Conservation (phyloP, 768 basidiomycete genomes). For the Phanerochaete carnosa region DNA sequence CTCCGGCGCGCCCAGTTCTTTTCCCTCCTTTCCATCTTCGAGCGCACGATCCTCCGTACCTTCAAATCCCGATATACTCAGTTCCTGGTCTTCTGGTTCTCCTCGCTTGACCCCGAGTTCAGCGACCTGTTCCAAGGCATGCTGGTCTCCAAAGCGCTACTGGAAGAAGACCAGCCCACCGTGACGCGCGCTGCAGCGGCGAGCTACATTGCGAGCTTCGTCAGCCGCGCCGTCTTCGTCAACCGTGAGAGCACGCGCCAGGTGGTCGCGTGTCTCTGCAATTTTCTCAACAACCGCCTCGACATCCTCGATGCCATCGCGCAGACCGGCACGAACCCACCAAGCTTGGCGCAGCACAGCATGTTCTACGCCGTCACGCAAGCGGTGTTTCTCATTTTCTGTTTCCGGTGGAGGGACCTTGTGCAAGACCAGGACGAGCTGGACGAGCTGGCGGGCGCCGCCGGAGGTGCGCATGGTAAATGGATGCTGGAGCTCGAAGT, state of each 20-base stretch:
- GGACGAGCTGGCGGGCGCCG: constrained; percentile 28
- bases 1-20: constrained; percentile 69
- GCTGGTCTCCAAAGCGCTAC: constrained; percentile 87
- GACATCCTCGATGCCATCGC: constrained; percentile 61
- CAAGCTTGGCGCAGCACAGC: constrained; percentile 43
- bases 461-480: constrained; percentile 40
- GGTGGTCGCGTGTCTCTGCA: constrained; percentile 81
- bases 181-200: constrained; percentile 91
- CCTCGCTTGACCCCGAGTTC: constrained; percentile 86
- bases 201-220: constrained; percentile 89
- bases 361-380: constrained; percentile 93
- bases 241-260: constrained; percentile 68
- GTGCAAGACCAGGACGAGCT: constrained; percentile 58
- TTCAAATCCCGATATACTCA: constrained; percentile 98
- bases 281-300: constrained; percentile 75
- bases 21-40: constrained; percentile 88
- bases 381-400: constrained; percentile 94
- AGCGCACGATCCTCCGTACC: constrained; percentile 88
- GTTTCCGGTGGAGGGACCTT: constrained; percentile 94
- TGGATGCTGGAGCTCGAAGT: constrained; percentile 86
- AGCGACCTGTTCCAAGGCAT: constrained; percentile 92
- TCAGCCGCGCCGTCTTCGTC: constrained; percentile 86
- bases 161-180: constrained; percentile 49
- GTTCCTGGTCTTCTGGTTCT: constrained; percentile 94
- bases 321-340: constrained; percentile 31